Evolutionary conservation across 108 stramenopile species (phyloP).

Genomic region (Nitzschia sp.): DNA sequence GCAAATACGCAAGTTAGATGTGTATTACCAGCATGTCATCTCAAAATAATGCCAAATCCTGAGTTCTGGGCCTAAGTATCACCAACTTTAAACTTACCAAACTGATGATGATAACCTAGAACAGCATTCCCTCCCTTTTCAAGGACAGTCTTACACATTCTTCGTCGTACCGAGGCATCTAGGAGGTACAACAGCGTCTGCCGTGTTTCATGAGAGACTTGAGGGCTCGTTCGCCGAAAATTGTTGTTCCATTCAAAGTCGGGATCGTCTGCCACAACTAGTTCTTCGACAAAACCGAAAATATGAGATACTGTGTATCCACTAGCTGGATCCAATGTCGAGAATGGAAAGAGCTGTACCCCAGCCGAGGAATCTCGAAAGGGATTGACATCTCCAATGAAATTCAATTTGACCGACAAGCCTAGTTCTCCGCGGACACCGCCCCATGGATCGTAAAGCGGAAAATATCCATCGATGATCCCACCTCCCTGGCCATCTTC

Average conservation of each 20-base stretch:
- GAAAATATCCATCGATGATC: slow-evolving; percentile 94
- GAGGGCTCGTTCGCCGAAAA: slow-evolving; percentile 53
- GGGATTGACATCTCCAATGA: slow-evolving; percentile 95
- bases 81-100: too few relatives aligned
- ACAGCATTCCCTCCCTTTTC: slow-evolving; percentile 66
- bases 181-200: slow-evolving; percentile 92
- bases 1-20: too few relatives aligned
- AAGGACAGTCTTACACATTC: slow-evolving; percentile 90
- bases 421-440: slow-evolving; percentile 90
- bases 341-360: slow-evolving; percentile 93
- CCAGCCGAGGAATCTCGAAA: slow-evolving; percentile 95
- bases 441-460: slow-evolving; percentile 90
- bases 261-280: slow-evolving; percentile 97
- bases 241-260: slow-evolving; percentile 88
- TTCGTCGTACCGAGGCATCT: slow-evolving; percentile 83
- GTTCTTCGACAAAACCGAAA: slow-evolving; percentile 96
- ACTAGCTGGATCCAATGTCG: slow-evolving; percentile 76
- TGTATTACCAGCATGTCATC: too few relatives aligned
- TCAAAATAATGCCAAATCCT: too few relatives aligned
- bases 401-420: slow-evolving; percentile 88
- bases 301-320: slow-evolving; percentile 79
- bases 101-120: slow-evolving; percentile 82
- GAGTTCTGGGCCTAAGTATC: too few relatives aligned
- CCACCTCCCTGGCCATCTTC: slow-evolving; percentile 20
- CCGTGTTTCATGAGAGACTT: slow-evolving; percentile 84